phyloP scores from a whole-genome alignment of 2,329 filamentous ascomycete genomes.

The Monosporascus sp. region DNA sequence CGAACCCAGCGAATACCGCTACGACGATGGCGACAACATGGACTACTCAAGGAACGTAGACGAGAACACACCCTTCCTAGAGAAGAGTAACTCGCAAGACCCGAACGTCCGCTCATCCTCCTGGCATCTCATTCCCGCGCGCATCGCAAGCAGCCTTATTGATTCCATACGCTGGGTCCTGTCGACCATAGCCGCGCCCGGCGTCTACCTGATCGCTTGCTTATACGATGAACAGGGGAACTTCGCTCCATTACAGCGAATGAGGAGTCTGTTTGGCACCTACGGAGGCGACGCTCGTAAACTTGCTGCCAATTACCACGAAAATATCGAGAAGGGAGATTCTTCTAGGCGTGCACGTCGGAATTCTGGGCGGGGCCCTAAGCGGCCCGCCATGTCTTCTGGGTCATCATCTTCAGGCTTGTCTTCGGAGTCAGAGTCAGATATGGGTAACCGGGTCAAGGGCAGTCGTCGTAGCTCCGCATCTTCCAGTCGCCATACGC shows the following conservation, averaged over 20 bases:
- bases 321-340: conserved; percentile 27
- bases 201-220: conserved; percentile 74
- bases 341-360: conserved; percentile 17
- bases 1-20: conserved; percentile 31
- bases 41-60: conserved; percentile 30
- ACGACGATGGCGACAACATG: conserved; percentile 28
- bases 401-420: conserved; percentile 57
- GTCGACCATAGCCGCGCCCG: conserved; percentile 72
- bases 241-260: conserved; percentile 72
- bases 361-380: conserved; percentile 16
- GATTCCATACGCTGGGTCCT: conserved; percentile 74
- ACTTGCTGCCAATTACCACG: conserved; percentile 36
- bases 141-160: conserved; percentile 66
- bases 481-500: conserved; percentile 43
- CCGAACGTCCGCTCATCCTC: conserved; percentile 33
- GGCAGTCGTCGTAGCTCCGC: conserved; percentile 21
- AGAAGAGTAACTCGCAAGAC: conserved; percentile 26
- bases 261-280: conserved; percentile 57
- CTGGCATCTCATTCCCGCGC: conserved; percentile 58
- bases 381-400: conserved; percentile 31
- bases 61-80: conserved; percentile 68
- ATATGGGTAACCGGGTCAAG: conserved; percentile 34
- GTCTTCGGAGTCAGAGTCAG: conserved; percentile 67
- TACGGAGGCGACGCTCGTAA: conserved; percentile 40
- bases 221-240: conserved; percentile 76